A percentile compares a stretch with the other conserved stretches of the same genome.
Conservation (phyloP, 2,329 filamentous ascomycete species). For the Scytalidium sp. region DNA sequence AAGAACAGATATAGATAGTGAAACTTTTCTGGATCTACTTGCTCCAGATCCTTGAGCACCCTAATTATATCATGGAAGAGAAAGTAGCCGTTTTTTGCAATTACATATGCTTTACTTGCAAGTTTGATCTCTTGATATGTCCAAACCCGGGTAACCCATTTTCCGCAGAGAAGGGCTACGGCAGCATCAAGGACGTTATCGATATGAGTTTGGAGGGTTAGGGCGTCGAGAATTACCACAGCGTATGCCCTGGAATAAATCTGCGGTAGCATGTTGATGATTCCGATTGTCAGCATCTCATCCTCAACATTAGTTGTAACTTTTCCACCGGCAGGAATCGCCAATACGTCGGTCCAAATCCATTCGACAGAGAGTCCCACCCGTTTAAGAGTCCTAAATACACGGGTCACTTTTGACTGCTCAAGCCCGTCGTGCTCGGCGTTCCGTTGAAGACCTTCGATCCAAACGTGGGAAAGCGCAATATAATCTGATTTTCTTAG, state of each 20-base stretch:
- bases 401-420: conserved; percentile 2
- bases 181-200: conserved; percentile 9
- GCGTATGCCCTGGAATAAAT: conserved; percentile 12
- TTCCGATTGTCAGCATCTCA: conserved; percentile 9
- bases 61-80: conserved; percentile 2
- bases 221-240: conserved; percentile 14
- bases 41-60: background rate
- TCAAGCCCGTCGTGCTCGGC: conserved; percentile 5
- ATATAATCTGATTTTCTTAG: conserved; percentile 4
- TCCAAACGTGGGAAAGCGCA: conserved; percentile 17
- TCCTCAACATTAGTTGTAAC: conserved; percentile 5
- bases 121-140: conserved; percentile 19
- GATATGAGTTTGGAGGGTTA: conserved; percentile 12
- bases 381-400: conserved; percentile 3
- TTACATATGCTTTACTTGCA: conserved; percentile 8
- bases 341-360: conserved; percentile 16
- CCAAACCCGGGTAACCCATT: conserved; percentile 15
- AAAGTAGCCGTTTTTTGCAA: conserved; percentile 1
- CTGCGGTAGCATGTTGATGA: conserved; percentile 14
- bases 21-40: background rate
- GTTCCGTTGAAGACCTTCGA: conserved; percentile 13
- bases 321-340: conserved; percentile 9
- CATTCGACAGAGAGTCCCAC: conserved; percentile 8
- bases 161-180: conserved; percentile 10
- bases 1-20: background rate